These are phyloP conservation scores for Blastobotrys arbuscula DNA, from an alignment of 1,139 yeast genomes.

Conservation along the genomic window DNA sequence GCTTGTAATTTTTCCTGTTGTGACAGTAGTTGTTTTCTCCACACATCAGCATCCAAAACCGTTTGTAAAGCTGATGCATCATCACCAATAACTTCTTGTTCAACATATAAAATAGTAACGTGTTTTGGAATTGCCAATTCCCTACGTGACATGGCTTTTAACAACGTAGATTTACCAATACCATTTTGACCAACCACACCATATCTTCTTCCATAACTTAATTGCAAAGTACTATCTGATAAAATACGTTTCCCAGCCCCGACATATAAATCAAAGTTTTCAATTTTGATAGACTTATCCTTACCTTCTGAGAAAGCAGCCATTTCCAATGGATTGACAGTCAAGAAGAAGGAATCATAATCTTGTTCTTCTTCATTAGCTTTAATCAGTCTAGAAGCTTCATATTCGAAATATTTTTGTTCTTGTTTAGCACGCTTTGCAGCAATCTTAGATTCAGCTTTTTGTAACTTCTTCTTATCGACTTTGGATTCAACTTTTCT, in stretches of 20 bases:
- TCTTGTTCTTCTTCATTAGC: conserved; percentile 55
- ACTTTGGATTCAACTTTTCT: conserved; percentile 90
- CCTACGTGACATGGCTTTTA: conserved; percentile 87
- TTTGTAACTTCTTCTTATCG: conserved; percentile 91
- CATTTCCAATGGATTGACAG: conserved; percentile 90
- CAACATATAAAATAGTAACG: conserved; percentile 91
- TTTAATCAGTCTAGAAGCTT: conserved; percentile 80
- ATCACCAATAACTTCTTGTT: conserved; percentile 94
- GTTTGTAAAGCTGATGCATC: conserved; percentile 86
- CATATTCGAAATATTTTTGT: conserved; percentile 54
- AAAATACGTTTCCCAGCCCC: conserved; percentile 94
- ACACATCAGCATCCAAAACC: conserved; percentile 96
- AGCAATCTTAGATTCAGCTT: conserved; percentile 95
- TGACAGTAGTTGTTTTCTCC: conserved; percentile 83
- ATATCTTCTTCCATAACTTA: conserved; percentile 89
- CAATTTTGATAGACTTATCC: conserved; percentile 90
- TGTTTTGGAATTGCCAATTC: conserved; percentile 92
- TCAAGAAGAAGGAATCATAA: conserved; percentile 89
- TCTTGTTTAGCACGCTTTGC: conserved; percentile 88
- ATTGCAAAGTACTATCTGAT: conserved; percentile 78
- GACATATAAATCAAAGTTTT: conserved; percentile 86
- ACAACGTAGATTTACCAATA: conserved; percentile 95
- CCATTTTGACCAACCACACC: conserved; percentile 99
- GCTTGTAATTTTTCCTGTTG: conserved; percentile 75
- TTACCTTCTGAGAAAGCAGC: conserved; percentile 76